These are phyloP conservation scores for Skeletonema grethae DNA, from an alignment of 108 stramenopile genomes.

Conservation along the genomic window DNA sequence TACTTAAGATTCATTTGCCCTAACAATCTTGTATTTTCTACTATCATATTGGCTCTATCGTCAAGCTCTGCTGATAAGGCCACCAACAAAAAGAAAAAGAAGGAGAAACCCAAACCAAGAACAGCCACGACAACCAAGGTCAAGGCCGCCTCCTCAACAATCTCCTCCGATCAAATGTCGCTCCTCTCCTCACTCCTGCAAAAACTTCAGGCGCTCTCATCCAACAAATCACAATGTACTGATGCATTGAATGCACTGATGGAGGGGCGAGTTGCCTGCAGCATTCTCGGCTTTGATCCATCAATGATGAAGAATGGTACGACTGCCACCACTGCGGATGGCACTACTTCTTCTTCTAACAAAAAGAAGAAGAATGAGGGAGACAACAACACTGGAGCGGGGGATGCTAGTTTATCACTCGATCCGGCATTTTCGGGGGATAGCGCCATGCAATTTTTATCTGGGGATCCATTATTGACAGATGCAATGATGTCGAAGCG, in stretches of 20 bases:
- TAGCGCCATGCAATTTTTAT: background rate
- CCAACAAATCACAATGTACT: constrained; percentile 25
- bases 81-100: background rate
- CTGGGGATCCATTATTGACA: background rate
- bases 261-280: constrained; percentile 21
- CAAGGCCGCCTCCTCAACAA: background rate
- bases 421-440: background rate
- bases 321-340: background rate
- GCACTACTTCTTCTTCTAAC: background rate
- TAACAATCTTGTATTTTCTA: background rate
- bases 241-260: constrained; percentile 31
- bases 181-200: constrained; percentile 22
- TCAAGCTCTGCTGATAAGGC: background rate
- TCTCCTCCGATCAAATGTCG: constrained; percentile 10
- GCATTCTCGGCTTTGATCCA: constrained; percentile 1
- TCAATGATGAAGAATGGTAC: background rate
- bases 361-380: constrained; percentile 29
- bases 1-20: background rate
- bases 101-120: background rate
- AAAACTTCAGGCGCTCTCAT: constrained; percentile 23
- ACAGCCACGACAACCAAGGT: background rate
- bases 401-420: background rate
- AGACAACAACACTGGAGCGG: background rate
- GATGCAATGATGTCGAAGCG: background rate
- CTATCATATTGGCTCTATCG: background rate